Conservation (phyloP, 23 red algal genomes). For the Pyropia yezoensis region DNA sequence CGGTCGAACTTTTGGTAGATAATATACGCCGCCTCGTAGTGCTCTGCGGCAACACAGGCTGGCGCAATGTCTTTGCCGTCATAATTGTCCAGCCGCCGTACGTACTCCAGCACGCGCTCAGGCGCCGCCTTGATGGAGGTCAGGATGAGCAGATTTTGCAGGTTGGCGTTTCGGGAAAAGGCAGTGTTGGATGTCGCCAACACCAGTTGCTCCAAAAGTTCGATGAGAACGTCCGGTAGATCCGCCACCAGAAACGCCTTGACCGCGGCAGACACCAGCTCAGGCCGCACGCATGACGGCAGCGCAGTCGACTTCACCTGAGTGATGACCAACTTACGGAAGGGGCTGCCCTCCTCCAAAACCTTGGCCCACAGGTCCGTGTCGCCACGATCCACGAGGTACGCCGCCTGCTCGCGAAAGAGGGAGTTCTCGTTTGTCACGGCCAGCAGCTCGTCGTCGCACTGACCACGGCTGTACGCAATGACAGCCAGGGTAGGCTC, state of each 20-base stretch:
- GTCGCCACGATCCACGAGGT: conserved; percentile 79
- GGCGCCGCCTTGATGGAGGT: conserved; percentile 81
- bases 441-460: conserved; percentile 85
- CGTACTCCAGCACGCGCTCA: conserved; percentile 84
- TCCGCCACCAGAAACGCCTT: conserved; percentile 83
- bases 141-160: conserved; percentile 96
- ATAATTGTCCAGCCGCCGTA: conserved; percentile 89
- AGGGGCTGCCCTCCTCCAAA: conserved; percentile 59
- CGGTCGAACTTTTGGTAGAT: conserved; percentile 92
- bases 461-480: conserved; percentile 74
- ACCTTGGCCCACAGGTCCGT: conserved; percentile 75
- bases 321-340: conserved; percentile 69
- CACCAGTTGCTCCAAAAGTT: conserved; percentile 96
- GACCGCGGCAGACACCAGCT: conserved; percentile 85
- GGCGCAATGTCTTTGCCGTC: conserved; percentile 73
- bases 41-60: conserved; percentile 64
- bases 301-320: conserved; percentile 83
- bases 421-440: conserved; percentile 83
- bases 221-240: conserved; percentile 85
- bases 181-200: conserved; percentile 69
- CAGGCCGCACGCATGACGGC: conserved; percentile 60
- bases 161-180: conserved; percentile 84
- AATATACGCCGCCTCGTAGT: conserved; percentile 90
- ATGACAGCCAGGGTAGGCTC: conserved; percentile 85
- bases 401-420: conserved; percentile 86